A percentile compares a stretch with the other conserved stretches of the same genome.
phyloP scores from a whole-genome alignment of 2,329 filamentous ascomycete genomes.

The Aspergillus tubingensis region DNA sequence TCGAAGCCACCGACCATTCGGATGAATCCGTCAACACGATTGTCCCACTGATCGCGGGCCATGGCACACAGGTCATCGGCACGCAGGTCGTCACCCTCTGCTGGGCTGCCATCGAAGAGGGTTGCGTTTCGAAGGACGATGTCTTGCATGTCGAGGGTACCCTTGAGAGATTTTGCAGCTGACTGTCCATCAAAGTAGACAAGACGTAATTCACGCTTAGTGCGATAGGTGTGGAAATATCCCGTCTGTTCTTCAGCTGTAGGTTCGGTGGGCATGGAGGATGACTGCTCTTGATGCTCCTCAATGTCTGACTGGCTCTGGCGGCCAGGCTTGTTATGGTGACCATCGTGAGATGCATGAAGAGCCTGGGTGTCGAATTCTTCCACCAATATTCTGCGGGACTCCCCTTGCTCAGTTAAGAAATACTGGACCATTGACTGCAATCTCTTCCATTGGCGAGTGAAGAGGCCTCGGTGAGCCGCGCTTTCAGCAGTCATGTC shows the following conservation, averaged over 20 bases:
- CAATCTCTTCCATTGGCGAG: not conserved
- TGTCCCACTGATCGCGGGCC: not conserved
- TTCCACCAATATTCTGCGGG: not conserved
- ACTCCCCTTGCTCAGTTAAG: not conserved
- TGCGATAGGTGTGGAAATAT: slow-evolving; percentile 1
- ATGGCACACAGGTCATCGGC: not conserved
- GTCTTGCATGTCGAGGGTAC: not conserved
- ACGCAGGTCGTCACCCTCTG: not conserved
- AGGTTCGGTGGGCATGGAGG: not conserved
- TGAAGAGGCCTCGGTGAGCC: not conserved
- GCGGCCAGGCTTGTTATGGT: not conserved
- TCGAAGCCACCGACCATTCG: slow-evolving; percentile 1
- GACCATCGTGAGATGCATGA: not conserved
- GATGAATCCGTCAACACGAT: not conserved
- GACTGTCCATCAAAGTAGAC: not conserved
- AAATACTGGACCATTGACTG: not conserved
- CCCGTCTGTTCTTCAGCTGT: not conserved
- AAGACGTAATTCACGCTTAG: not conserved
- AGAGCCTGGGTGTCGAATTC: not conserved
- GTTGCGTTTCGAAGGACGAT: not conserved
- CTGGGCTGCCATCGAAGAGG: not conserved
- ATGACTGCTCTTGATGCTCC: not conserved
- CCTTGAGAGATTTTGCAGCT: not conserved
- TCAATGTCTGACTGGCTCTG: not conserved
- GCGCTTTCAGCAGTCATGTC: not conserved